Evolutionary conservation across 2,329 filamentous ascomycete species (phyloP).

Genomic region (Penicillium sp.): DNA sequence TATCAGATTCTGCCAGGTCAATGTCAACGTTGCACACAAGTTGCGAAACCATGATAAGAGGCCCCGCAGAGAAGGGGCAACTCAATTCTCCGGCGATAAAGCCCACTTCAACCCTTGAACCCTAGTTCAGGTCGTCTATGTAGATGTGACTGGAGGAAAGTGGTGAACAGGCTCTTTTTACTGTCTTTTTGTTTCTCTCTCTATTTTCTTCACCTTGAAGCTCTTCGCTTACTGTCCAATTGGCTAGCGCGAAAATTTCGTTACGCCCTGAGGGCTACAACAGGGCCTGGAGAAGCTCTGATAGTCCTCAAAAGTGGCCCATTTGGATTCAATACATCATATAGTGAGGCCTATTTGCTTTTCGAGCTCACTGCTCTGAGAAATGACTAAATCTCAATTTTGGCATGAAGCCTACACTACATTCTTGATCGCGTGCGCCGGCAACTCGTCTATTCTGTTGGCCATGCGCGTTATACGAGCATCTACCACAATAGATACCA

Average conservation of each 20-base stretch:
- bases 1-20: not conserved
- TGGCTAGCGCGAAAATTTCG: not conserved
- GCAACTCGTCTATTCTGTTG: too few species aligned
- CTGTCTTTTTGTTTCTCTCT: not conserved
- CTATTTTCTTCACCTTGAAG: not conserved
- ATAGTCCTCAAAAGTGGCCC: not conserved
- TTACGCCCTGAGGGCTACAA: too few species aligned
- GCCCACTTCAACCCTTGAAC: not conserved
- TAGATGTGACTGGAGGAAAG: too few species aligned
- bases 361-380: too few species aligned
- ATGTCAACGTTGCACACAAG: not conserved
- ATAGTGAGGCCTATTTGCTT: too few species aligned
- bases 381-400: too few species aligned
- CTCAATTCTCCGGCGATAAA: not conserved
- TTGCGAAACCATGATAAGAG: not conserved
- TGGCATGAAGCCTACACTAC: too few species aligned
- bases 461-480: too few species aligned
- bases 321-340: too few species aligned
- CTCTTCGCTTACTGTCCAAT: not conserved
- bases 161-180: not conserved
- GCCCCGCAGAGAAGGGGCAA: not conserved
- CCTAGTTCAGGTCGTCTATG: too few species aligned
- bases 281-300: not conserved
- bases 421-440: too few species aligned
- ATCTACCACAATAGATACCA: too few species aligned